Base-by-base conservation (phyloP, 225 moss, liverwort and hornwort genomes). In the Takakia lepidozioides region DNA sequence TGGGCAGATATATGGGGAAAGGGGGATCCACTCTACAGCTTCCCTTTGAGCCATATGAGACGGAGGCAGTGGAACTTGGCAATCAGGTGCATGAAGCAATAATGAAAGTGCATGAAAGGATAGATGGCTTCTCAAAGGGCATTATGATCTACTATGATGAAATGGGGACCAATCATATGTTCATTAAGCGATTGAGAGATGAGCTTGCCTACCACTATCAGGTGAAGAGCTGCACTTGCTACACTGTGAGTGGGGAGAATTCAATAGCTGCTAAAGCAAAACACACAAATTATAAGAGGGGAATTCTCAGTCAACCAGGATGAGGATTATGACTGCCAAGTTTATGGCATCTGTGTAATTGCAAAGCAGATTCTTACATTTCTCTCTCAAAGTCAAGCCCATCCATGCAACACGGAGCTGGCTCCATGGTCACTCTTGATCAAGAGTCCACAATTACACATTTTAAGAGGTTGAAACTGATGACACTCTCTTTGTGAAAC, bases 151-250 rank as follows among this genome's bases (percentile, higher is more conserved):
- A 71, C 42, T 60, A 43, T 28, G 58, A 74, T 21, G 68, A 93
- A 14, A 75, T 73, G 60, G 88, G 88, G 10, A 63, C 64, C 7
- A 55, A 81, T 22, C 88, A 93, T 49, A 55, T 76, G 29, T 93
- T 93, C 35, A 85, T 88, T 29, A 72, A 78, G 59, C 88, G 83
- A 20, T 64, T 93, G 55, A 72, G 82, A 15, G 92, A 88, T 38
- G 85, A 93, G 55, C 75, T 85, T 37, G 71, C 85, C 13, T 93
- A 76, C 57, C 54, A 67, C 26, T 74, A 63, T 34, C 80, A 80
- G 70, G 80, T 74, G 14, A 32, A 11, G 11, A 32, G 32, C 0
- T 7, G 9, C n/a, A n/a, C n/a, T n/a, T n/a, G n/a, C n/a, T n/a
- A n/a, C n/a, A n/a, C n/a, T n/a, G n/a, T n/a, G n/a, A n/a, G n/a